Base-by-base conservation (phyloP, 805 yeast species). In the Saccharomycopsis oosterbeekiorum region DNA sequence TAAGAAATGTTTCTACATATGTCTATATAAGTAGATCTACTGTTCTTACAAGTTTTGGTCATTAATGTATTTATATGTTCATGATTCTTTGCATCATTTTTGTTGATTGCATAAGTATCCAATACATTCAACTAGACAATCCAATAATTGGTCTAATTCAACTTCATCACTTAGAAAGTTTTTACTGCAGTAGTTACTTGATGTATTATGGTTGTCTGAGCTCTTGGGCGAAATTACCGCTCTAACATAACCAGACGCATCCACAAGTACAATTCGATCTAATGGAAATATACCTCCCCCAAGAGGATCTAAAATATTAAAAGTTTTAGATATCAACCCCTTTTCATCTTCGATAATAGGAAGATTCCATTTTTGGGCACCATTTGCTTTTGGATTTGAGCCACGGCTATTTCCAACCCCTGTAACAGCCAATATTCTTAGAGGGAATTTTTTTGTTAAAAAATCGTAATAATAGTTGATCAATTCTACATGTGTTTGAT, bases 211-310 rank as follows among this genome's bases (percentile, higher is more conserved):
- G n/a, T 21, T 47, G n/a, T 11, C 8, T 24, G 24, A 24, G 14
- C 11, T 47, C 14, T 47, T 47, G n/a, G 53, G 53, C 21, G 39
- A 41, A 15, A 60, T 57, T 36, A 60, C 60, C 8, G 61, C 61
- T 34, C 41, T 43, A 4, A 53, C 55, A 17, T 24, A 14, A 4
- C 71, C 71, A 2, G 34, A 8, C 15, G 41, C 36, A 57, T 71
- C 69, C 58, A 68, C 70, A 10, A 71, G 34, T 11, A 73, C 29
- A 6, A 73, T 64, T 19, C 72, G 67, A 14, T 70, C 69, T 24
- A 71, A 55, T 0, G 76, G 74, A 63, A 68, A 74, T 14, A 68
- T 55, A 0, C 74, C 75, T 34, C 76, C 76, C 26, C 76, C 76
- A 9, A 73, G 60, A 2, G 76, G 76, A 61, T 73, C 73, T 36